Percentiles rank a stretch among this genome's conserved stretches.
phyloP scores from a whole-genome alignment of 495 filamentous ascomycete genomes.

The Aspergillus ostianus region DNA sequence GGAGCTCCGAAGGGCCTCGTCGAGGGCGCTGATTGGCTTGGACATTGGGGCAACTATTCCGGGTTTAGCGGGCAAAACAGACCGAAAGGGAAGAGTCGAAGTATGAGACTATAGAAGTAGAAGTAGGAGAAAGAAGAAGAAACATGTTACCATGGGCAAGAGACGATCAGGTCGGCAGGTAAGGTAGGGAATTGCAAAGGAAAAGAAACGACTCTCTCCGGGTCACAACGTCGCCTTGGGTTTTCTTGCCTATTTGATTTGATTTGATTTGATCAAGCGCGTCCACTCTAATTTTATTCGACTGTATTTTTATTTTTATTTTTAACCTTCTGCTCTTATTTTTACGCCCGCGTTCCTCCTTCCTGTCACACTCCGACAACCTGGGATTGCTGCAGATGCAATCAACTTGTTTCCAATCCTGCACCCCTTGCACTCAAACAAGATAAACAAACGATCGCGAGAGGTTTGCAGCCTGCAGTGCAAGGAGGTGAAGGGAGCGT shows the following conservation, averaged over 20 bases:
- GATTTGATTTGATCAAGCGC: background rate
- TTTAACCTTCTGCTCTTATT: conserved; percentile 1
- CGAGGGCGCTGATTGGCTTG: background rate
- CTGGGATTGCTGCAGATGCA: conserved; percentile 20
- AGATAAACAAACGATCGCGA: background rate
- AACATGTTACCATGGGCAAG: too few relatives aligned
- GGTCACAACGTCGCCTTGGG: too few relatives aligned
- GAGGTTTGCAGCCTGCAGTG: background rate
- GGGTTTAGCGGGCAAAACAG: background rate
- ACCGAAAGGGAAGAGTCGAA: too few relatives aligned
- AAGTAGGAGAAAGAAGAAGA: too few relatives aligned
- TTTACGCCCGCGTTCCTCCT: conserved; percentile 5
- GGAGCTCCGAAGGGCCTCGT: conserved; percentile 10
- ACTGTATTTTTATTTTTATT: too few relatives aligned
- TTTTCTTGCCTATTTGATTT: background rate
- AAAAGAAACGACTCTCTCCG: too few relatives aligned
- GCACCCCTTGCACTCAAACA: conserved; percentile 22
- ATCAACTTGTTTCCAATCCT: conserved; percentile 15
- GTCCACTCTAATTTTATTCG: background rate
- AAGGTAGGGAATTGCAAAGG: too few relatives aligned
- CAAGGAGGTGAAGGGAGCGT: background rate
- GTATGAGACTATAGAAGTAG: too few relatives aligned
- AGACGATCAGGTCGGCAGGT: too few relatives aligned
- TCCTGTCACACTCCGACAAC: conserved; percentile 15
- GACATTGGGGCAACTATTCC: background rate